These are phyloP conservation scores for Colletotrichum gloeosporioides DNA, from an alignment of 2,329 filamentous ascomycete genomes.

Conservation along the genomic window DNA sequence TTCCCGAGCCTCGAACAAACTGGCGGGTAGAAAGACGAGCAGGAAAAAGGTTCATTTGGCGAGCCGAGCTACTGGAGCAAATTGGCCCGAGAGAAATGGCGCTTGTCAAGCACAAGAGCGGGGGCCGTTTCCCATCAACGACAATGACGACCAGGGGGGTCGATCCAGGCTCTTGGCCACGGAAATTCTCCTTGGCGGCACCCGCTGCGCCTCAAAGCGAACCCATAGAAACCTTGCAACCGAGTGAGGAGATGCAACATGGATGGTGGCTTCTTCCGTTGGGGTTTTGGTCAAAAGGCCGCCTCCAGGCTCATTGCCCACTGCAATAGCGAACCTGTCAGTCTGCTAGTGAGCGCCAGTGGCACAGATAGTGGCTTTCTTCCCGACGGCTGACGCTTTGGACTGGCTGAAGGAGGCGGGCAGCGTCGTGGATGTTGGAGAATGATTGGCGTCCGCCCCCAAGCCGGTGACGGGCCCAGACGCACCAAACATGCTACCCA, in stretches of 20 bases:
- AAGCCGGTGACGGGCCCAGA: not conserved
- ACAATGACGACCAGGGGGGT: not conserved
- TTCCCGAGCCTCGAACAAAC: not conserved
- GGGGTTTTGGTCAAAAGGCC: not conserved
- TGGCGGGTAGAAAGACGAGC: not conserved
- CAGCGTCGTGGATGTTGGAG: not conserved
- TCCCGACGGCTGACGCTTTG: not conserved
- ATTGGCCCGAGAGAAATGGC: conserved; percentile 9
- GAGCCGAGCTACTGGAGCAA: conserved; percentile 5
- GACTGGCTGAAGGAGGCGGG: not conserved
- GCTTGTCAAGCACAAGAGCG: conserved; percentile 8
- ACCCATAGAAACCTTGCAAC: not conserved
- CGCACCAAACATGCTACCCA: not conserved
- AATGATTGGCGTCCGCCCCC: not conserved
- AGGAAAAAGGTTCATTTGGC: not conserved
- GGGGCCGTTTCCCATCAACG: conserved; percentile 4
- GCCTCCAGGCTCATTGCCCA: not conserved
- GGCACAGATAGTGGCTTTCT: not conserved
- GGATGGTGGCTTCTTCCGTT: not conserved
- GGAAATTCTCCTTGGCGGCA: conserved; percentile 6
- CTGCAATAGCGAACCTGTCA: not conserved
- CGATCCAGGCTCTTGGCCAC: conserved; percentile 1
- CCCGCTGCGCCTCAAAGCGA: conserved; percentile 2
- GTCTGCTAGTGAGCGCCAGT: not conserved
- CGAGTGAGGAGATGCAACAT: not conserved